Percentiles rank a stretch among this genome's conserved stretches.
Evolutionary conservation across 225 moss, liverwort and hornwort genomes (phyloP).

Genomic region (Thuidium tamariscinum): DNA sequence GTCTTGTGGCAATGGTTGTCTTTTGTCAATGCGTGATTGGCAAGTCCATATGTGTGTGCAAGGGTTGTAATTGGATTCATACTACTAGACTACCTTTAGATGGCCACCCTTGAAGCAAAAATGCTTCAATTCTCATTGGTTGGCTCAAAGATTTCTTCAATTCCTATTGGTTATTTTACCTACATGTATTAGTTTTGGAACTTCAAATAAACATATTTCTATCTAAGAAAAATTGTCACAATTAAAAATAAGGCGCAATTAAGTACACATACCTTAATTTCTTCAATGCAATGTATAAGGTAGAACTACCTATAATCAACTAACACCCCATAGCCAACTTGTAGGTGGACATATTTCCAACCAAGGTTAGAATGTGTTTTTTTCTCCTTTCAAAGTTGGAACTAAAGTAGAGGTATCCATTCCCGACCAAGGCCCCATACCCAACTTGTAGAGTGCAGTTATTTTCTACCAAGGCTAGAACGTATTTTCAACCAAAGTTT

Average conservation of each 20-base stretch:
- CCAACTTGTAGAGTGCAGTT: too few relatives aligned
- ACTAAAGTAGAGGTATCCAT: too few relatives aligned
- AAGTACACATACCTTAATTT: neutral
- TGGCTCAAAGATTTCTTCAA: neutral
- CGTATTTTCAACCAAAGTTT: too few relatives aligned
- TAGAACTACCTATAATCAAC: too few relatives aligned
- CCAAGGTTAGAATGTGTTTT: too few relatives aligned
- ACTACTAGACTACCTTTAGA: neutral
- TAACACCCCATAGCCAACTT: too few relatives aligned
- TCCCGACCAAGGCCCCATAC: too few relatives aligned
- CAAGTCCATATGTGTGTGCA: fast-evolving
- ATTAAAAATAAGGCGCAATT: neutral
- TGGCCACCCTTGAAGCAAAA: neutral
- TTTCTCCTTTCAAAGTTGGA: too few relatives aligned
- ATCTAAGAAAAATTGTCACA: neutral
- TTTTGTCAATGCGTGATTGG: fast-evolving
- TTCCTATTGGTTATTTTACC: neutral
- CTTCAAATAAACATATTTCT: neutral
- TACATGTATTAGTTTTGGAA: neutral
- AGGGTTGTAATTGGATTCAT: neutral
- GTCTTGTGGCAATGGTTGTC: fast-evolving
- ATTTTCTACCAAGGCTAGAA: too few relatives aligned
- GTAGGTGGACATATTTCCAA: too few relatives aligned
- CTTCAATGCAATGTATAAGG: neutral
- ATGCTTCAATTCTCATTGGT: neutral